Evolutionary conservation across 345 rosid species (phyloP), one percentile per base, ranked within the genome.

Genomic region (Citrus mangshanensis): DNA sequence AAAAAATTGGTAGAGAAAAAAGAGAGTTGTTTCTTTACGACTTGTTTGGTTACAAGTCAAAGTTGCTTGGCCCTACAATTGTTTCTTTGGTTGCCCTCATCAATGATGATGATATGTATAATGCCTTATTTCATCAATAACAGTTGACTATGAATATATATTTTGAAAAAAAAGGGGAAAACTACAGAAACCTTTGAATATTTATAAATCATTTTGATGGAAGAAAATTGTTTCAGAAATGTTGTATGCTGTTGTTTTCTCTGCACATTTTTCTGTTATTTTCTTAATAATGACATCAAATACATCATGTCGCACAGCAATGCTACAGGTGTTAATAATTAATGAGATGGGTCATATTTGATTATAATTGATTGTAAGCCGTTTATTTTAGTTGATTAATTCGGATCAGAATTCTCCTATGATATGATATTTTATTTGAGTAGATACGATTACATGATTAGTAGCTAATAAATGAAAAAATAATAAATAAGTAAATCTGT

Each of bases 11-110:
- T 4, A 24, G 61, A 34, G 12, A 49, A 59, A 70, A 64, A 56
- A 32, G 30, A 16, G 38, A 27, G 25, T 38, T 64, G 77, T n/a
- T 12, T 54, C 66, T 32, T 54, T 74, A 10, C 51, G 13, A 46
- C 30, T 12, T 38, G 5, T 40, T 68, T 68, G 68, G 61, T 65
- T 9, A 12, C 12, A 62, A 78, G 79, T 82, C 84, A 82, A 82
- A 69, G 67, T 14, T 54, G 18, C 55, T 68, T 51, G 84, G 71
- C 66, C 84, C 74, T 58, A 56, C 78, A 25, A 6, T 73, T n/a
- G 25, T 34, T 68, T 34, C 10, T 60, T 59, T 51, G 10, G 30
- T 76, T 80, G 51, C 51, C 28, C 59, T 64, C 42, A 49, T 12
- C 19, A n/a, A 49, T 46, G 30, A 46, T 30, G 25, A 61, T 74